Base-by-base conservation (phyloP, 1,284 basidiomycete species). In the Cutaneotrichosporon sp. region DNA sequence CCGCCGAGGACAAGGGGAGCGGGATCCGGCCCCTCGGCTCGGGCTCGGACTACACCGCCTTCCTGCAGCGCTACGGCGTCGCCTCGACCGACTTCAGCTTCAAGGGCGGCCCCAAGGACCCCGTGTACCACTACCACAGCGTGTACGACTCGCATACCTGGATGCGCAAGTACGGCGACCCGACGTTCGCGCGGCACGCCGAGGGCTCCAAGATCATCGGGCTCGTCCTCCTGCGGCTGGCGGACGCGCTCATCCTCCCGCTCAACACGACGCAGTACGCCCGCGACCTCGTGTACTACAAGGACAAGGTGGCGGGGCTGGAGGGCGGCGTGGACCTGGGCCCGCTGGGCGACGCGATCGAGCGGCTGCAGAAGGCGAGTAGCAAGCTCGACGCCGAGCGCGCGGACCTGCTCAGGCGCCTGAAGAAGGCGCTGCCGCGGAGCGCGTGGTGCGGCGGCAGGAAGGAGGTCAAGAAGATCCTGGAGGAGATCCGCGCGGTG, bases 221-320 rank as follows among this genome's bases (percentile, higher is more conserved):
- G 52, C 62, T 90, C 38, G 70, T 86, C 54, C 81, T 85, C 5
- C 81, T 93, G 24, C 83, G 88, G 18, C 67, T 90, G 9, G 82
- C 83, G 1, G 86, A 89, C 60, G 82, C 84, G 7, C 80, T 89
- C 46, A 70, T 84, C 38, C 66, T 84, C 5, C 90, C 90, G 3
- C 76, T 93, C 58, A 91, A 92, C 75, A 87, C 89, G 3, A 89
- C 88, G 1, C 87, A 89, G 67, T 91, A 91, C 72, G 81, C 87
- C 1, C 68, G 83, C 18, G 88, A 89, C 70, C 82, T 92, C 8
- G 78, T 80, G 47, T 76, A 80, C 11, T 91, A 91, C 72, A 79
- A 87, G 34, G 80, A 84, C 38, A 81, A 82, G 84, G 60, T 61
- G 29, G 49, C 22, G 25, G 43, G 13, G 11, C 24, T 42, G 6